A percentile compares a stretch with the other conserved stretches of the same genome.
phyloP scores from a whole-genome alignment of 2,329 filamentous ascomycete genomes.

The Colletotrichum horii region DNA sequence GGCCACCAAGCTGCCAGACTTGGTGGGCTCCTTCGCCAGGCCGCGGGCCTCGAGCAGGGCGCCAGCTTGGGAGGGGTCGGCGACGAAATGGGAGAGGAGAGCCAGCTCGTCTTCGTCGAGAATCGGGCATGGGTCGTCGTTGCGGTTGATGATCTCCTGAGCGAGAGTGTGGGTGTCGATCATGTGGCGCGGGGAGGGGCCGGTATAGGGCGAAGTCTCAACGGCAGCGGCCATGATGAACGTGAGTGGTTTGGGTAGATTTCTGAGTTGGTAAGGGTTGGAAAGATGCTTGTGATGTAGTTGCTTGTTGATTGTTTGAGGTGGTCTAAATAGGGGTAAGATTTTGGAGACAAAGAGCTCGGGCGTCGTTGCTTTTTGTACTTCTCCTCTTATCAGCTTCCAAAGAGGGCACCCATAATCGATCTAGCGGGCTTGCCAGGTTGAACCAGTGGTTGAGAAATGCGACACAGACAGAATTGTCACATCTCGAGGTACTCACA shows the following conservation, averaged over 20 bases:
- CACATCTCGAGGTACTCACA: no score
- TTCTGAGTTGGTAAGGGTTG: not conserved
- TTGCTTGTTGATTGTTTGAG: not conserved
- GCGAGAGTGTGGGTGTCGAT: slow-evolving; percentile 21
- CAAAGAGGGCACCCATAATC: not conserved
- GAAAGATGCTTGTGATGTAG: not conserved
- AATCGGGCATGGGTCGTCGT: slow-evolving; percentile 11
- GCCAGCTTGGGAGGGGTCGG: not conserved
- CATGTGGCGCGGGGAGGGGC: slow-evolving; percentile 19
- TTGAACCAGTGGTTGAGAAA: not conserved
- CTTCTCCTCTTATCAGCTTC: not conserved
- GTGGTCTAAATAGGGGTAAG: not conserved
- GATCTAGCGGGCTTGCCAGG: not conserved
- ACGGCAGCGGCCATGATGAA: not conserved
- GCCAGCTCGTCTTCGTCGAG: slow-evolving; percentile 15
- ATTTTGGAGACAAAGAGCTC: not conserved
- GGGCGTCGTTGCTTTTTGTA: not conserved
- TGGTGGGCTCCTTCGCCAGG: not conserved
- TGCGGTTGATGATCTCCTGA: slow-evolving; percentile 22
- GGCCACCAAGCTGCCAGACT: slow-evolving; percentile 8
- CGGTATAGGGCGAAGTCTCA: slow-evolving; percentile 12
- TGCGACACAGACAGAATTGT: not conserved
- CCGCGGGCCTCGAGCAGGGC: not conserved
- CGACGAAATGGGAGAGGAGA: slow-evolving; percentile 10
- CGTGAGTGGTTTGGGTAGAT: not conserved